Evolutionary conservation across 164 flowering plant genomes (phyloP).

Genomic region (Vitis rotundifolia): DNA sequence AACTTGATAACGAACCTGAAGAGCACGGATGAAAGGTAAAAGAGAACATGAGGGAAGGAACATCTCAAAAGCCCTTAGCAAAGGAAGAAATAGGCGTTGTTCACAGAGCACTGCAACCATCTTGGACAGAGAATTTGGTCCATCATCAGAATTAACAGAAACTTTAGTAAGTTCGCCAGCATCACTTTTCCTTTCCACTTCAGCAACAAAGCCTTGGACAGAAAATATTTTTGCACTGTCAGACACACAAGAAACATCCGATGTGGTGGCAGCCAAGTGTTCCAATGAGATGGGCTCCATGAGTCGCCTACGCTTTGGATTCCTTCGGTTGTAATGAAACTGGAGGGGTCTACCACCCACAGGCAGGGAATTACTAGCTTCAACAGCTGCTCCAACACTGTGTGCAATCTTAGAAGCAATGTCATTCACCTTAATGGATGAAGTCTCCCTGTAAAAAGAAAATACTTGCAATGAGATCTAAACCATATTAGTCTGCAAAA

Average conservation of each 20-base stretch:
- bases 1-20: slow-evolving; percentile 66
- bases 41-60: slow-evolving; percentile 93
- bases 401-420: slow-evolving; percentile 80
- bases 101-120: slow-evolving; percentile 96
- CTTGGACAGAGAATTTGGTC: slow-evolving; percentile 62
- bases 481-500: not conserved
- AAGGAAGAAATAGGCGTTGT: slow-evolving; percentile 81
- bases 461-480: slow-evolving; percentile 16
- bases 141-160: slow-evolving; percentile 53
- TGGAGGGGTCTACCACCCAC: slow-evolving; percentile 36
- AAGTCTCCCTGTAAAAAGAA: slow-evolving; percentile 70
- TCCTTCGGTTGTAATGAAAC: slow-evolving; percentile 74
- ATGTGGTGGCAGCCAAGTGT: slow-evolving; percentile 19
- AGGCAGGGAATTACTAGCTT: slow-evolving; percentile 63
- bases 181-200: slow-evolving; percentile 36
- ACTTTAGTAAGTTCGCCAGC: slow-evolving; percentile 29
- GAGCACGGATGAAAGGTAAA: slow-evolving; percentile 88
- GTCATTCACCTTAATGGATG: slow-evolving; percentile 87
- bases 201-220: slow-evolving; percentile 31
- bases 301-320: slow-evolving; percentile 77
- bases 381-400: slow-evolving; percentile 90
- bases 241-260: slow-evolving; percentile 26
- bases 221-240: slow-evolving; percentile 19
- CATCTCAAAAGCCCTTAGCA: slow-evolving; percentile 95
- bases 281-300: slow-evolving; percentile 39